Conservation (phyloP, 1,284 basidiomycete species). For the Irpex sp. region DNA sequence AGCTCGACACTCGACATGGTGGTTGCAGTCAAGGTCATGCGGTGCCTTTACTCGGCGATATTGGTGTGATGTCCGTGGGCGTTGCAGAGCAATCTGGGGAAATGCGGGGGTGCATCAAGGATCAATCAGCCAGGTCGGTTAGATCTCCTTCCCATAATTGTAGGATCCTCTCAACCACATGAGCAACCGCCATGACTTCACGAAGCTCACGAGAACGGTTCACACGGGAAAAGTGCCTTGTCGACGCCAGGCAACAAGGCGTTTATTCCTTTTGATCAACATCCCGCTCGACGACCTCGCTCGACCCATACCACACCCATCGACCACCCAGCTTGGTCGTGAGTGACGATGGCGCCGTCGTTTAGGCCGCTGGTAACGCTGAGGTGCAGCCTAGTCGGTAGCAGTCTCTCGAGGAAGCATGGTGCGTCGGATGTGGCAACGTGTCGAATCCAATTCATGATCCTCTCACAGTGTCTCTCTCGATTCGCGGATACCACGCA, state of each 20-base stretch:
- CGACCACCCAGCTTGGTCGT: neutral
- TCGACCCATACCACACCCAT: neutral
- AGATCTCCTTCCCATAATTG: neutral
- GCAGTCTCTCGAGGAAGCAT: conserved; percentile 4
- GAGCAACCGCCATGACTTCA: conserved; percentile 1
- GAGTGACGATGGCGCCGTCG: conserved; percentile 1
- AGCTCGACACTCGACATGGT: neutral
- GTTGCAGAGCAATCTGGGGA: conserved; percentile 13
- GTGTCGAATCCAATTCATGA: neutral
- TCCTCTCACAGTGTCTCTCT: conserved; percentile 18
- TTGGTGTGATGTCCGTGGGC: neutral
- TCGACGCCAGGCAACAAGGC: neutral
- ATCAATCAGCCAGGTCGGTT: neutral
- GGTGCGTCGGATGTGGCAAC: conserved; percentile 4
- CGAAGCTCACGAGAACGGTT: neutral
- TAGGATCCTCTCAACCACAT: neutral
- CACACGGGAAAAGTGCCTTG: neutral
- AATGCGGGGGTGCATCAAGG: conserved; percentile 10
- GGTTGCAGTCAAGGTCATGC: neutral
- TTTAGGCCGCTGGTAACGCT: conserved; percentile 5
- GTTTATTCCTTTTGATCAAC: conserved; percentile 3
- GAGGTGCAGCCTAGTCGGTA: conserved; percentile 1
- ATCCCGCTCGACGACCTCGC: neutral
- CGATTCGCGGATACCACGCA: conserved; percentile 23
- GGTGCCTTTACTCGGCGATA: neutral